Conservation (phyloP, 2,329 filamentous ascomycete species). For the Phaeophleospora eucalypticola region DNA sequence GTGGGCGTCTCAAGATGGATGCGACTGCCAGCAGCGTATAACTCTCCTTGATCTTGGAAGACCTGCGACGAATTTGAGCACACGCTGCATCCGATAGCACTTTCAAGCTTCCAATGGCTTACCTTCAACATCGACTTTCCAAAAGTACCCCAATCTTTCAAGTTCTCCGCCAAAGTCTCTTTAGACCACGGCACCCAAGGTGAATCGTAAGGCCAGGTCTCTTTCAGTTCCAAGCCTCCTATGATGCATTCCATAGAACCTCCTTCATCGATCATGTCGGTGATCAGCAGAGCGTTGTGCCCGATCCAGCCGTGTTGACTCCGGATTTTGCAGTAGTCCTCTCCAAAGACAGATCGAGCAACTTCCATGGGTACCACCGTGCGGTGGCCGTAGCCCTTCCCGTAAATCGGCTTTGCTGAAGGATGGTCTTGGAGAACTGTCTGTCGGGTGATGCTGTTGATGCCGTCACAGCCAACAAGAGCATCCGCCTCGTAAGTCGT, state of each 20-base stretch:
- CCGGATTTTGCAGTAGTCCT: slow-evolving; percentile 2
- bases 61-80: neutral
- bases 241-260: slow-evolving; percentile 3
- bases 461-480: slow-evolving; percentile 6
- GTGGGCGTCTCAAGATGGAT: slow-evolving; percentile 5
- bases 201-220: slow-evolving; percentile 1
- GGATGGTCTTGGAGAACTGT: slow-evolving; percentile 4
- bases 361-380: slow-evolving; percentile 5
- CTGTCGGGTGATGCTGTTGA: slow-evolving; percentile 5
- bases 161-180: slow-evolving; percentile 1
- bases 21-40: slow-evolving; percentile 4
- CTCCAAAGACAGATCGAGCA: slow-evolving; percentile 3
- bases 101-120: no score
- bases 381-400: slow-evolving; percentile 4
- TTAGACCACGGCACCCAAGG: slow-evolving; percentile 4
- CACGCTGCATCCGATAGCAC: neutral
- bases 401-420: slow-evolving; percentile 5
- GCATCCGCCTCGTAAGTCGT: neutral
- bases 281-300: slow-evolving; percentile 3
- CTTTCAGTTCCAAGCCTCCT: slow-evolving; percentile 2
- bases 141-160: slow-evolving; percentile 3
- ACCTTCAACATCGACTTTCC: slow-evolving; percentile 5
- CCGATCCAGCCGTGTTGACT: slow-evolving; percentile 7
- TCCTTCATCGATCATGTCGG: slow-evolving; percentile 9
- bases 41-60: slow-evolving; percentile 5